These are phyloP conservation scores for Yarrowia deformans DNA, from an alignment of 805 yeast genomes.

Conservation along the genomic window DNA sequence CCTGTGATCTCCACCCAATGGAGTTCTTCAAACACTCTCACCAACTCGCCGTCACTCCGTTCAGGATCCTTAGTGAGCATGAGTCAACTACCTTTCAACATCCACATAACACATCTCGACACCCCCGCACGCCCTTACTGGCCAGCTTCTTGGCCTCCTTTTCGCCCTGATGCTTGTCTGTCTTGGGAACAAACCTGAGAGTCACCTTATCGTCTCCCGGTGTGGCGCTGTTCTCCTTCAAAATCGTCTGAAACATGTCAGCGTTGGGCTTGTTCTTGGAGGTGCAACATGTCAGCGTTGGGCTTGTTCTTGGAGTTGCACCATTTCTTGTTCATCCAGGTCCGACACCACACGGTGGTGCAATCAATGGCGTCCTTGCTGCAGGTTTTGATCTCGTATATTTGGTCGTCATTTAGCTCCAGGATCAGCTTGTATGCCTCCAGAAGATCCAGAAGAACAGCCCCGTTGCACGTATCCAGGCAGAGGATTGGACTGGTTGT, in stretches of 20 bases:
- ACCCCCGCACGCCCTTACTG: neutral
- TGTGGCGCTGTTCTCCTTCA: neutral
- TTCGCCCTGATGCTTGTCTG: neutral
- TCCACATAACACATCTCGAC: neutral
- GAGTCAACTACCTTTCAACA: slow-evolving; percentile 9
- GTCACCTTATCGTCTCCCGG: neutral
- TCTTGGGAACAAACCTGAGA: neutral
- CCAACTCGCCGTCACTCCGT: neutral
- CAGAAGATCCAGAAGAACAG: neutral
- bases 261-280: slow-evolving; percentile 6
- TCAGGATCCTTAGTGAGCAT: neutral
- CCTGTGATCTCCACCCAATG: too few relatives aligned
- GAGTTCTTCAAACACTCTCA: too few relatives aligned
- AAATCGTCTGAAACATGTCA: neutral
- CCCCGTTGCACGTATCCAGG: neutral
- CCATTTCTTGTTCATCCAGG: slow-evolving; percentile 6
- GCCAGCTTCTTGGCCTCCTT: neutral
- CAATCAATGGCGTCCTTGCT: neutral
- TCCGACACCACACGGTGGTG: slow-evolving; percentile 5
- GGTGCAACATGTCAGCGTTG: too few relatives aligned
- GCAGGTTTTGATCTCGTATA: slow-evolving; percentile 6
- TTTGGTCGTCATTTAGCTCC: neutral
- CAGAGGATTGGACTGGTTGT: slow-evolving; percentile 5
- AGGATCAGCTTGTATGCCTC: slow-evolving; percentile 3
- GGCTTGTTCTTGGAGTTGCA: slow-evolving; percentile 4